A percentile compares a stretch with the other conserved stretches of the same genome.
Evolutionary conservation across 129 eudicot species (phyloP).

Genomic region (Erigeron canadensis): DNA sequence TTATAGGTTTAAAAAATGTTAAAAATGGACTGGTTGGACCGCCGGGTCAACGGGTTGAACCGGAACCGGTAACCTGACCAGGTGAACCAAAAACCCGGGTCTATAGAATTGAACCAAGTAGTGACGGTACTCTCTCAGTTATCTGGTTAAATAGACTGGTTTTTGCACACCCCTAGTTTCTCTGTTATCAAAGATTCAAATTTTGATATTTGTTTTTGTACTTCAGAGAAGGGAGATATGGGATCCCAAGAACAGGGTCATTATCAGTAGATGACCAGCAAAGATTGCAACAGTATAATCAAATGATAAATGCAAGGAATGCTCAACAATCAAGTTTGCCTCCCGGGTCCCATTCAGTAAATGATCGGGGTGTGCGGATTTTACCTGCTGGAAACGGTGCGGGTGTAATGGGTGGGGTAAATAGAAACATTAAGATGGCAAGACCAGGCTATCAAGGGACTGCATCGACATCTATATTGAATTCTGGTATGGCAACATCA

Average conservation of each 20-base stretch:
- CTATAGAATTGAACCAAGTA: background rate
- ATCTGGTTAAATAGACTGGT: background rate
- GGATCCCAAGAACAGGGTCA: slow-evolving; percentile 65
- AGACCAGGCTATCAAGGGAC: slow-evolving; percentile 76
- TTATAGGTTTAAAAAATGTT: no score
- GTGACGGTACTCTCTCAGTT: background rate
- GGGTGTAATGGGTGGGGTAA: slow-evolving; percentile 58
- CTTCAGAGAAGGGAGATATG: slow-evolving; percentile 69
- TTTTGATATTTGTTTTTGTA: slow-evolving; percentile 22
- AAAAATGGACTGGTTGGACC: no score
- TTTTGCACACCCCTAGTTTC: background rate
- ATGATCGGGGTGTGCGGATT: slow-evolving; percentile 64
- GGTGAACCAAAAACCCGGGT: background rate
- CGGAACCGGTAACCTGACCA: no score
- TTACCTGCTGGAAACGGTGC: slow-evolving; percentile 65
- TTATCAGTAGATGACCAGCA: slow-evolving; percentile 81
- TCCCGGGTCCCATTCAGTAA: slow-evolving; percentile 63
- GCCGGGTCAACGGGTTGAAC: no score
- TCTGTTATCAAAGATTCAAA: background rate
- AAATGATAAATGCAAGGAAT: slow-evolving; percentile 66
- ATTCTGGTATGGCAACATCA: slow-evolving; percentile 49
- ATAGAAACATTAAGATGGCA: slow-evolving; percentile 57
- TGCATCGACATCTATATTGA: slow-evolving; percentile 44
- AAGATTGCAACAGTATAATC: slow-evolving; percentile 71
- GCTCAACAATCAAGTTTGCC: slow-evolving; percentile 52